Percentiles rank a stretch among this genome's conserved stretches.
phyloP scores from a whole-genome alignment of 2,329 filamentous ascomycete species.

The Ceratocystis ficicola region DNA sequence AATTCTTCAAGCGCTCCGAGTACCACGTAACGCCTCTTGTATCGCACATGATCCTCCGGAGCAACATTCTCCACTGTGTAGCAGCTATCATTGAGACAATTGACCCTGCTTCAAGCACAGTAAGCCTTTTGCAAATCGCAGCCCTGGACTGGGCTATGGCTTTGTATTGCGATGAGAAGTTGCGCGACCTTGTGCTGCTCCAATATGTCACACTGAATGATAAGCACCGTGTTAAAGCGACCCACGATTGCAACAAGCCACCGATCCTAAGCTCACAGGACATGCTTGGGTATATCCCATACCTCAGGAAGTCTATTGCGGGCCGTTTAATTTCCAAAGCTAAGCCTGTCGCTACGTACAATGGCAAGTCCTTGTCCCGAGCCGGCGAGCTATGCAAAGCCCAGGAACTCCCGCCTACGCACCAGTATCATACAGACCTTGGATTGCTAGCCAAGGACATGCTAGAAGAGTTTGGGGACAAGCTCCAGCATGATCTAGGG shows the following conservation, averaged over 20 bases:
- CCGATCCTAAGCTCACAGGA: background rate
- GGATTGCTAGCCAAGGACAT: slow-evolving; percentile 7
- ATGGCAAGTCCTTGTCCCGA: background rate
- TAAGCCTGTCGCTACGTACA: background rate
- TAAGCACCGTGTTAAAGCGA: background rate
- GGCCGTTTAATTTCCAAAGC: slow-evolving; percentile 9
- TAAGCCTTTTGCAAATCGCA: slow-evolving; percentile 1
- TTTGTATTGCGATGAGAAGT: slow-evolving; percentile 1
- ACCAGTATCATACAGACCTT: background rate
- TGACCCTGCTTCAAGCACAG: background rate
- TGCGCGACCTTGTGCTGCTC: slow-evolving; percentile 1
- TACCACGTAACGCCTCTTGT: background rate
- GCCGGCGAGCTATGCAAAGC: background rate
- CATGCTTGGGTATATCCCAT: background rate
- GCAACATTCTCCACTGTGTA: slow-evolving; percentile 5
- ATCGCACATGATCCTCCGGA: slow-evolving; percentile 10
- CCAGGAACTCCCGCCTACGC: background rate
- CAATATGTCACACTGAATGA: background rate
- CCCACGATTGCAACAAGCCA: background rate
- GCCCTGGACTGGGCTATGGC: slow-evolving; percentile 8
- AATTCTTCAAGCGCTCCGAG: background rate
- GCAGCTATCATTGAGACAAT: slow-evolving; percentile 10
- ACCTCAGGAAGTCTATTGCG: background rate
- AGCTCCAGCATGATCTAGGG: background rate
- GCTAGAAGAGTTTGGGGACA: slow-evolving; percentile 7